Conservation (phyloP, 768 basidiomycete species). For the Lactarius hatsudake region DNA sequence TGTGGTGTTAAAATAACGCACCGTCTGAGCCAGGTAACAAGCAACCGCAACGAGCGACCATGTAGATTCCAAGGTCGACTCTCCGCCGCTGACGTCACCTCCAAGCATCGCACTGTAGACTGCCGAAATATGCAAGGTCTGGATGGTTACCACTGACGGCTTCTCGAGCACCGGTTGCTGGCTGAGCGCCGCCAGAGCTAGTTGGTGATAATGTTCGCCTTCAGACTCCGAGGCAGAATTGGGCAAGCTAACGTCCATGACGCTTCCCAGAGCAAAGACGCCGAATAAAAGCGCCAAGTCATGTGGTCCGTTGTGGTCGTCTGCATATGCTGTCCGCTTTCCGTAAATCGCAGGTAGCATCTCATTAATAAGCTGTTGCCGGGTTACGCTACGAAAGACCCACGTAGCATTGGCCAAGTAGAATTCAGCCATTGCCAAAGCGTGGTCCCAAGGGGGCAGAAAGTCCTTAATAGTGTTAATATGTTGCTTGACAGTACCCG, state of each 20-base stretch:
- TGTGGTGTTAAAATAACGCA: constrained; percentile 35
- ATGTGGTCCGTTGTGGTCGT: constrained; percentile 33
- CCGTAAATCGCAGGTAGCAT: constrained; percentile 63
- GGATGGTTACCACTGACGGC: constrained; percentile 67
- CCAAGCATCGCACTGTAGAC: constrained; percentile 71
- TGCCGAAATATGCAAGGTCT: constrained; percentile 64
- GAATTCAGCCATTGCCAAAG: constrained; percentile 63
- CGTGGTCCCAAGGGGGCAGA: constrained; percentile 48
- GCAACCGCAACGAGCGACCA: constrained; percentile 67
- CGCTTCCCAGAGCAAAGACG: too few relatives aligned
- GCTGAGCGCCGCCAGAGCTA: constrained; percentile 61
- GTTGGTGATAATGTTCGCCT: constrained; percentile 43
- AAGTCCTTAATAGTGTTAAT: constrained; percentile 30
- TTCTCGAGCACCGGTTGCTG: constrained; percentile 69
- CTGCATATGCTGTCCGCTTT: constrained; percentile 27
- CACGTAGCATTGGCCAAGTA: constrained; percentile 62
- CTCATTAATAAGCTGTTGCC: constrained; percentile 70
- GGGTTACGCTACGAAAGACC: constrained; percentile 59
- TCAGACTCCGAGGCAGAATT: too few relatives aligned
- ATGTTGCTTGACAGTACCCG: constrained; percentile 27
- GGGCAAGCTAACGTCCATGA: too few relatives aligned
- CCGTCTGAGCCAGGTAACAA: constrained; percentile 62
- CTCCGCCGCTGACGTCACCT: constrained; percentile 50
- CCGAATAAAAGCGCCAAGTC: constrained; percentile 29
- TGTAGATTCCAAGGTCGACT: constrained; percentile 73